Evolutionary conservation across 2,329 filamentous ascomycete species (phyloP).

Genomic region (Colletotrichum euphorbiae): DNA sequence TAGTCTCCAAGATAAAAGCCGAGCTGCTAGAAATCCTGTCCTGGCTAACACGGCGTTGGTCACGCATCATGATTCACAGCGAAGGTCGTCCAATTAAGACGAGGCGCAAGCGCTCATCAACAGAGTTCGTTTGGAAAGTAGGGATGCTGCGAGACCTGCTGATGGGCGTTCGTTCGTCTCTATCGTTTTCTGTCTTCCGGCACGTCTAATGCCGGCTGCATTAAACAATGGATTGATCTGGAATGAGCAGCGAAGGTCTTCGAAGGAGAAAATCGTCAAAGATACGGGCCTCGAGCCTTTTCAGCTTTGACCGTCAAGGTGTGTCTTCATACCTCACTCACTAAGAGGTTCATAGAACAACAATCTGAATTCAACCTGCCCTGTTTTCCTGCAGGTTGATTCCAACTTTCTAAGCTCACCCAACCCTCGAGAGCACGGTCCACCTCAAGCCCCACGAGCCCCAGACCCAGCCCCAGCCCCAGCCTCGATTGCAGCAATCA

Average conservation of each 20-base stretch:
- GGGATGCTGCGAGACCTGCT: slow-evolving; percentile 10
- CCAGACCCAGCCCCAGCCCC: too few relatives aligned
- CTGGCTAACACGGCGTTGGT: background rate
- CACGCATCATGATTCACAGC: too few relatives aligned
- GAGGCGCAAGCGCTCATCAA: background rate
- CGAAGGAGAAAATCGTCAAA: background rate
- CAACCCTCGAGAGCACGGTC: background rate
- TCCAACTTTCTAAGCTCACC: background rate
- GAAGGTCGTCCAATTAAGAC: background rate
- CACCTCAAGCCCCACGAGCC: background rate
- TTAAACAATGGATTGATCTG: slow-evolving; percentile 10
- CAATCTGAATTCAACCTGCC: too few relatives aligned
- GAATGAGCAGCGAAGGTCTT: background rate
- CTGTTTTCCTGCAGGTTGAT: background rate
- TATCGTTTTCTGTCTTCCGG: background rate
- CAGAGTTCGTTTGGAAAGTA: slow-evolving; percentile 7
- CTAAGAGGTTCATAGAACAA: too few relatives aligned
- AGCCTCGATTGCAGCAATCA: too few relatives aligned
- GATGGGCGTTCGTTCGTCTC: slow-evolving; percentile 15
- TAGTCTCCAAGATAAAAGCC: background rate
- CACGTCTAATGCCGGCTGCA: slow-evolving; percentile 10
- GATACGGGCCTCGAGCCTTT: background rate
- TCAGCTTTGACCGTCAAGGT: slow-evolving; percentile 26
- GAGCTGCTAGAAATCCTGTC: background rate
- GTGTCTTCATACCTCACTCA: background rate